phyloP scores from a whole-genome alignment of 1,139 yeast species.

The Kurtzmaniella natalensis region DNA sequence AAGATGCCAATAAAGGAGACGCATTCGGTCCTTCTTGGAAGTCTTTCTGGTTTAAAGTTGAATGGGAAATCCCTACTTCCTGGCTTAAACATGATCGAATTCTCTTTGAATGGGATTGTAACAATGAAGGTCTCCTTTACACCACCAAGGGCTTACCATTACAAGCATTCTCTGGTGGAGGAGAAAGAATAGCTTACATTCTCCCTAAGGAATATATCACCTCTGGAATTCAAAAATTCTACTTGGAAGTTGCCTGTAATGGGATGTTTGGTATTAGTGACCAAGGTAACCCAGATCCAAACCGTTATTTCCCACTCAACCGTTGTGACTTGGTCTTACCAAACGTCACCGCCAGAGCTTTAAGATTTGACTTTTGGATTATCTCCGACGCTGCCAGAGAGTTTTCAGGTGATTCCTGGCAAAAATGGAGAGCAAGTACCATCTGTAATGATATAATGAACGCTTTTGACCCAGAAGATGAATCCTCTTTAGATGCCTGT shows the following conservation, averaged over 20 bases:
- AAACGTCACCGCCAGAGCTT: conserved; percentile 71
- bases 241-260: conserved; percentile 87
- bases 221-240: conserved; percentile 45
- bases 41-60: conserved; percentile 86
- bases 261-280: conserved; percentile 88
- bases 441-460: conserved; percentile 79
- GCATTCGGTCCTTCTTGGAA: conserved; percentile 96
- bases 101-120: conserved; percentile 80
- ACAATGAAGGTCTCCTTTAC: conserved; percentile 81
- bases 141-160: conserved; percentile 60
- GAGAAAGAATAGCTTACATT: conserved; percentile 71
- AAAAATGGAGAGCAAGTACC: conserved; percentile 77
- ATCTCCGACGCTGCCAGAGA: conserved; percentile 90
- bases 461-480: conserved; percentile 60
- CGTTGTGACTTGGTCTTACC: conserved; percentile 81
- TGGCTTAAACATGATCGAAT: conserved; percentile 53
- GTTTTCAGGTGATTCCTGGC: conserved; percentile 65
- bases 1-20: conserved; percentile 61
- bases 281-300: conserved; percentile 56
- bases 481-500: conserved; percentile 49
- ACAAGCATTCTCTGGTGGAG: conserved; percentile 85
- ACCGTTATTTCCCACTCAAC: conserved; percentile 62
- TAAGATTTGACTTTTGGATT: conserved; percentile 81
- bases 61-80: conserved; percentile 54
- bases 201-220: conserved; percentile 54